These are phyloP conservation scores for Colletotrichum theobromicola DNA, from an alignment of 2,329 filamentous ascomycete species.

Conservation along the genomic window DNA sequence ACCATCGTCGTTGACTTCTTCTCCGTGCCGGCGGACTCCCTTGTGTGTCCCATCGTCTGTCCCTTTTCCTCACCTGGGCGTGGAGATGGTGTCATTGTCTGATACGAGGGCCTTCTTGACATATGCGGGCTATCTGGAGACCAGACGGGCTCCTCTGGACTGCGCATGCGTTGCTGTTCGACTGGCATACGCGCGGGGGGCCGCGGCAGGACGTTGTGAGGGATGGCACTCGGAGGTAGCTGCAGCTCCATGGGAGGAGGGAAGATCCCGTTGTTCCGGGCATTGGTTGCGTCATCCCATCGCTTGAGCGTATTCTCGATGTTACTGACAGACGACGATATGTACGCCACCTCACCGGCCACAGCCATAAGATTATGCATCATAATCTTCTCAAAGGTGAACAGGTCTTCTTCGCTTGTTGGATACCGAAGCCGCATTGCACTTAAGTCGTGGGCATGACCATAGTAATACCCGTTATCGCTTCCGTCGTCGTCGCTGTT, in stretches of 20 bases:
- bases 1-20: too few species aligned
- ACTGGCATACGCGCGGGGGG: not conserved
- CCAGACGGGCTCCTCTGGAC: not conserved
- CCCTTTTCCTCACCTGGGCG: too few species aligned
- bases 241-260: not conserved
- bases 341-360: not conserved
- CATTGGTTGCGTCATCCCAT: not conserved
- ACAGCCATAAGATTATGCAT: not conserved
- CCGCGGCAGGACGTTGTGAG: not conserved
- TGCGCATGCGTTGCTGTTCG: not conserved
- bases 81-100: not conserved
- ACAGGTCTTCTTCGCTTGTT: not conserved
- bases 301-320: not conserved
- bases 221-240: not conserved
- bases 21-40: too few species aligned
- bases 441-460: not conserved
- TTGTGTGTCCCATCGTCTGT: too few species aligned
- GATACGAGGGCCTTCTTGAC: not conserved
- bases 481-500: not conserved
- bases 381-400: not conserved
- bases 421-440: not conserved
- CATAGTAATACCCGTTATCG: not conserved
- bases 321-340: not conserved
- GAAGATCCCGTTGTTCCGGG: not conserved
- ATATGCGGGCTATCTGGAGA: not conserved